Percentiles rank a stretch among this genome's conserved stretches.
These are phyloP conservation scores for Pythium dissimile DNA, from an alignment of 352 stramenopile genomes.

Conservation along the genomic window DNA sequence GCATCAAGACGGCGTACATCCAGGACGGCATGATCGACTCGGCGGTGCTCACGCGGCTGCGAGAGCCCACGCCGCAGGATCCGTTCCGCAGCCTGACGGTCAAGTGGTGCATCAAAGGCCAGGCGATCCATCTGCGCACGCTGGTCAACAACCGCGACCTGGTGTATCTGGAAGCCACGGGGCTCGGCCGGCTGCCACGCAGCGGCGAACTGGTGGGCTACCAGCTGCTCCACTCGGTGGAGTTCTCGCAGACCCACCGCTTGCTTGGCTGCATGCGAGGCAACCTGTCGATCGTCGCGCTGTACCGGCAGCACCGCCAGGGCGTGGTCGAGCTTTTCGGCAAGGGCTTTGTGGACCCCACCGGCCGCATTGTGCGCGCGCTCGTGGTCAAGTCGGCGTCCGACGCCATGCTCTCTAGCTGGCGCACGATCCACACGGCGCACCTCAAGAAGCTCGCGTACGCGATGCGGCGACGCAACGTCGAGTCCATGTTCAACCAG, in stretches of 20 bases:
- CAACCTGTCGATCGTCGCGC: slow-evolving; percentile 38
- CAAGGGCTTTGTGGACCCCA: slow-evolving; percentile 32
- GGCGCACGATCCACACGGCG: slow-evolving; percentile 36
- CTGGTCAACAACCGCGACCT: slow-evolving; percentile 50
- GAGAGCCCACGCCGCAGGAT: slow-evolving; percentile 29
- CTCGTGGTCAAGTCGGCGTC: slow-evolving; percentile 39
- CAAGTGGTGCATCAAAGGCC: slow-evolving; percentile 54
- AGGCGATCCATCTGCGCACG: slow-evolving; percentile 30
- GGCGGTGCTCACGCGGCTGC: slow-evolving; percentile 35
- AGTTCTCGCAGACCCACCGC: slow-evolving; percentile 37
- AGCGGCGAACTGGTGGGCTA: slow-evolving; percentile 52
- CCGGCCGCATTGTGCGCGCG: slow-evolving; percentile 34
- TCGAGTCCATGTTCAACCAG: slow-evolving; percentile 1
- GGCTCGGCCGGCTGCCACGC: slow-evolving; percentile 28
- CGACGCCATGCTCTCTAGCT: slow-evolving; percentile 32
- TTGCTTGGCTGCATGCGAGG: slow-evolving; percentile 30
- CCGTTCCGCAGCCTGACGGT: slow-evolving; percentile 46
- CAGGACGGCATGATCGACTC: slow-evolving; percentile 44
- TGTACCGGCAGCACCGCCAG: slow-evolving; percentile 46
- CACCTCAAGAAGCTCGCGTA: slow-evolving; percentile 46
- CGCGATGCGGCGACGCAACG: slow-evolving; percentile 7
- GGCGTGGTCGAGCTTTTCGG: slow-evolving; percentile 42
- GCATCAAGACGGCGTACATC: slow-evolving; percentile 46
- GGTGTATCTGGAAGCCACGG: slow-evolving; percentile 53
- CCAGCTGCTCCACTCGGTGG: slow-evolving; percentile 55